Percentiles rank a stretch among this genome's conserved stretches.
phyloP scores from a whole-genome alignment of 495 filamentous ascomycete species.

The Corynascus novoguineensis region DNA sequence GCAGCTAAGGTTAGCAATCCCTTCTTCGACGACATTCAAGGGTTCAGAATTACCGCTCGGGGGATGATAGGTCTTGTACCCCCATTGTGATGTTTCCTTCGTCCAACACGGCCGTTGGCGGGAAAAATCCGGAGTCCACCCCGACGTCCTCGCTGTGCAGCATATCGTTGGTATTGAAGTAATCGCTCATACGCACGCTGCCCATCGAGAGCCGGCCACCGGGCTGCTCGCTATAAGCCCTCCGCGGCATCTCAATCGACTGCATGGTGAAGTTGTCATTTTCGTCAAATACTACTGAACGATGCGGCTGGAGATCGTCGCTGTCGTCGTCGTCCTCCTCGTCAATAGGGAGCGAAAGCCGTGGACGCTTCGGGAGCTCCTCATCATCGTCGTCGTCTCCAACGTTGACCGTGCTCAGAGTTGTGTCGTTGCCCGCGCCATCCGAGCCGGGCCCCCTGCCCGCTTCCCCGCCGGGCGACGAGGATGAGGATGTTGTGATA shows the following conservation, averaged over 20 bases:
- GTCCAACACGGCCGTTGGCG: constrained; percentile 29
- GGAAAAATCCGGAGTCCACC: constrained; percentile 45
- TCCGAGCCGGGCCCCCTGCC: background rate
- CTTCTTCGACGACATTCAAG: constrained; percentile 27
- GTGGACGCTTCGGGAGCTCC: constrained; percentile 54
- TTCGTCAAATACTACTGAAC: constrained; percentile 59
- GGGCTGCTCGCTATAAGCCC: constrained; percentile 52
- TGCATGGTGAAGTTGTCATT: constrained; percentile 63
- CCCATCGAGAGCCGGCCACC: constrained; percentile 30
- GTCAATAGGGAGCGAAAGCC: constrained; percentile 66
- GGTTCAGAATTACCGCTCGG: constrained; percentile 23
- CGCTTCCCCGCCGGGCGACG: constrained; percentile 30
- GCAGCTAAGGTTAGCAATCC: constrained; percentile 14
- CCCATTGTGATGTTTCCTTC: constrained; percentile 21
- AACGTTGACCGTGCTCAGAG: constrained; percentile 29
- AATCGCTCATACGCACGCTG: constrained; percentile 62
- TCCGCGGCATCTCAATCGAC: constrained; percentile 64
- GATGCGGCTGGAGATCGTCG: constrained; percentile 55
- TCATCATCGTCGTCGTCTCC: constrained; percentile 60
- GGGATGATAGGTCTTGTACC: constrained; percentile 16
- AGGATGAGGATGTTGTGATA: constrained; percentile 55
- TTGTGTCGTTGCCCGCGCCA: constrained; percentile 13
- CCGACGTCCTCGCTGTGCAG: constrained; percentile 41
- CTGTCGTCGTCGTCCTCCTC: constrained; percentile 51
- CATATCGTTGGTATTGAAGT: constrained; percentile 46